Percentiles rank a stretch among this genome's conserved stretches.
Evolutionary conservation across 2,329 filamentous ascomycete species (phyloP).

Genomic region (Colletotrichum truncatum): DNA sequence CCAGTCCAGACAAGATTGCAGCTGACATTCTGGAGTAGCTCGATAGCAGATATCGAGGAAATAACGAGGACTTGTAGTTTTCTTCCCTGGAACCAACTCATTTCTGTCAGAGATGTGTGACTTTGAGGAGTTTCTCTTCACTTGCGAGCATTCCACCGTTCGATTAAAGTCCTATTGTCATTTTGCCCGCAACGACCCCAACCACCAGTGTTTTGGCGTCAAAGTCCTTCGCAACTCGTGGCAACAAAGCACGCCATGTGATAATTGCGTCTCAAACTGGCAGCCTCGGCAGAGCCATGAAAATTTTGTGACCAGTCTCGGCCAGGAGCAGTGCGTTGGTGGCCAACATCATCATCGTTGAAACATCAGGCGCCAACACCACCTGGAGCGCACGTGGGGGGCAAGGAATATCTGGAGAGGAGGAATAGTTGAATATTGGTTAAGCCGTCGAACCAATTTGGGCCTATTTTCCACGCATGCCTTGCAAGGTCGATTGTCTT

Average conservation of each 20-base stretch:
- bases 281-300: background rate
- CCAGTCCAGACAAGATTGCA: background rate
- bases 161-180: constrained; percentile 77
- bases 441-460: no score
- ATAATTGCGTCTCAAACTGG: constrained; percentile 49
- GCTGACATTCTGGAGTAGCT: background rate
- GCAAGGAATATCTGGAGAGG: background rate
- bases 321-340: background rate
- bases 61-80: background rate
- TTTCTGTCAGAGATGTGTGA: constrained; percentile 66
- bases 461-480: no score
- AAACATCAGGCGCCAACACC: background rate
- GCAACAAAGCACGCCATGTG: constrained; percentile 63
- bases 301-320: constrained; percentile 6
- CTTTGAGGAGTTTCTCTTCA: constrained; percentile 75
- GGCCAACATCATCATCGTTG: constrained; percentile 1
- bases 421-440: background rate
- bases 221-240: constrained; percentile 71
- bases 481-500: no score
- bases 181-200: constrained; percentile 76
- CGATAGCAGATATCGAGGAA: background rate
- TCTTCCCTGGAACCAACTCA: background rate
- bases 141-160: constrained; percentile 68
- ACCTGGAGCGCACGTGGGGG: background rate
- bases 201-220: constrained; percentile 74